These are phyloP conservation scores for Neofusicoccum kwambonambiense DNA, from an alignment of 2,329 filamentous ascomycete species.

Conservation along the genomic window DNA sequence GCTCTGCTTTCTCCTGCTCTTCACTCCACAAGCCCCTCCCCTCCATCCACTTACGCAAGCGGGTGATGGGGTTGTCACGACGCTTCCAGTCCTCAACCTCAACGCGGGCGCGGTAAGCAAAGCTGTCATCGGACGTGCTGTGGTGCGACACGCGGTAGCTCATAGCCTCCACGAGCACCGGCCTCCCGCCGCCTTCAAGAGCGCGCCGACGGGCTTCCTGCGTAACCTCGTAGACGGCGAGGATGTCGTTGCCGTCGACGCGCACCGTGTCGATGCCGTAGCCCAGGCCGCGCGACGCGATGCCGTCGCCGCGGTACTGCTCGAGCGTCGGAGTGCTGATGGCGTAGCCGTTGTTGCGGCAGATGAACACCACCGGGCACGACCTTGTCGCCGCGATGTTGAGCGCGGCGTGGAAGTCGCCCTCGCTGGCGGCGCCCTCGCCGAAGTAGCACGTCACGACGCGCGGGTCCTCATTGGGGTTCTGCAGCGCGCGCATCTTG, in stretches of 20 bases:
- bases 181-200: constrained; percentile 74
- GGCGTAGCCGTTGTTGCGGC: constrained; percentile 89
- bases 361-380: constrained; percentile 87
- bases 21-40: constrained; percentile 81
- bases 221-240: constrained; percentile 80
- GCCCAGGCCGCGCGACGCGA: constrained; percentile 79
- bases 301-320: constrained; percentile 88
- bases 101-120: constrained; percentile 87
- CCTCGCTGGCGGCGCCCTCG: constrained; percentile 85
- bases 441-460: constrained; percentile 85
- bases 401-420: constrained; percentile 86
- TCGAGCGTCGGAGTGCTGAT: constrained; percentile 88
- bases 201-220: constrained; percentile 75
- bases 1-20: constrained; percentile 69
- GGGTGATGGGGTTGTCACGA: constrained; percentile 82
- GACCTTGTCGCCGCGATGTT: constrained; percentile 87
- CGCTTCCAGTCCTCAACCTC: constrained; percentile 96
- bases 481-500: constrained; percentile 73
- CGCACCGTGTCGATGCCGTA: constrained; percentile 94
- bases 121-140: constrained; percentile 94
- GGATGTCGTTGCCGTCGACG: constrained; percentile 92
- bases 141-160: constrained; percentile 98
- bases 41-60: constrained; percentile 89
- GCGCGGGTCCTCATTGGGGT: constrained; percentile 57
- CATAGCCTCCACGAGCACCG: constrained; percentile 91